Percentiles rank a stretch among this genome's conserved stretches.
These are phyloP conservation scores for Eucalyptus regnans DNA, from an alignment of 345 rosid species.

Conservation along the genomic window DNA sequence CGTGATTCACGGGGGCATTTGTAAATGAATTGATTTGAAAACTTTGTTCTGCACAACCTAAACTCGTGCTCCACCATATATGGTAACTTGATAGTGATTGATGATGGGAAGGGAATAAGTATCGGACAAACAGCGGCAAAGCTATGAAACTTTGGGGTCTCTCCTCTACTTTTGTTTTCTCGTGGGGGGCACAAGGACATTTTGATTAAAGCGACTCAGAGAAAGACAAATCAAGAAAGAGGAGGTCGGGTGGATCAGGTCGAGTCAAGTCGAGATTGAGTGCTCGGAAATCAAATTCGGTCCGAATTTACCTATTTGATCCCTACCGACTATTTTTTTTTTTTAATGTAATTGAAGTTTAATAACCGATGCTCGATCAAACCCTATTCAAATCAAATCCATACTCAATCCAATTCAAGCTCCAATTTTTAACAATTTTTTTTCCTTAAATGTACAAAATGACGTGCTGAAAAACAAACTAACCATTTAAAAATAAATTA, in stretches of 20 bases:
- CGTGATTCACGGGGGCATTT: neutral
- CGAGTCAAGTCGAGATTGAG: neutral
- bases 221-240: neutral
- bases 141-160: neutral
- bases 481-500: neutral
- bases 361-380: neutral
- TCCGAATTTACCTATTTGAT: neutral
- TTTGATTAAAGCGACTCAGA: neutral
- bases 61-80: neutral
- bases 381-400: neutral
- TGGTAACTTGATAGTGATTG: neutral
- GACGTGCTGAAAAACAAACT: neutral
- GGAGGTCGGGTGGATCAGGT: too few relatives aligned
- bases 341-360: neutral
- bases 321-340: neutral
- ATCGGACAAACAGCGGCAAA: neutral
- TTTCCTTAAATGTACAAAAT: neutral
- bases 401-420: neutral
- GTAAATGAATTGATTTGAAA: neutral
- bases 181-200: neutral
- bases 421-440: neutral
- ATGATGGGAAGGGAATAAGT: neutral
- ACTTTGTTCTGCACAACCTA: accelerated
- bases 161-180: neutral
- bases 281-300: neutral